Evolutionary conservation across 2,329 filamentous ascomycete species (phyloP).

Genomic region (Pyricularia sp.): DNA sequence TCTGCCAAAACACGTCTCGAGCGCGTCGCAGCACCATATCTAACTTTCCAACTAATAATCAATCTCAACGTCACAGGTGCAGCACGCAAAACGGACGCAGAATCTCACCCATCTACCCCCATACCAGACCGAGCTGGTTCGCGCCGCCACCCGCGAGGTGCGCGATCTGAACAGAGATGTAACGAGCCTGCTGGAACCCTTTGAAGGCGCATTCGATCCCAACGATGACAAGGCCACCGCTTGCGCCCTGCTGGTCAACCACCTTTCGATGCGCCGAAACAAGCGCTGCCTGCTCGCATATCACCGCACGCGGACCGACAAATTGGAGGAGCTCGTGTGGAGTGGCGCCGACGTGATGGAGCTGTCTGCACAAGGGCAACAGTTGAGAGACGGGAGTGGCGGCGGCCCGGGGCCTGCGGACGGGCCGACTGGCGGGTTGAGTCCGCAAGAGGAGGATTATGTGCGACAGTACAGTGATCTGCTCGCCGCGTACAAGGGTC

Average conservation of each 20-base stretch:
- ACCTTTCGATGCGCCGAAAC: conserved; percentile 90
- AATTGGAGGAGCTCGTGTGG: conserved; percentile 92
- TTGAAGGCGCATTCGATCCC: conserved; percentile 78
- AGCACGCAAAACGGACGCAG: conserved; percentile 92
- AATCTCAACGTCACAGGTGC: conserved; percentile 48
- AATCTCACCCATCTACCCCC: conserved; percentile 77
- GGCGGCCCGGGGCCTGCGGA: conserved; percentile 29
- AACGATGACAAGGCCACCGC: conserved; percentile 73
- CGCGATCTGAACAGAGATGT: conserved; percentile 88
- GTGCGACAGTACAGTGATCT: conserved; percentile 86
- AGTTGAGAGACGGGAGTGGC: conserved; percentile 30
- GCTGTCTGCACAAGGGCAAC: conserved; percentile 40
- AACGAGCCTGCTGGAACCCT: conserved; percentile 67
- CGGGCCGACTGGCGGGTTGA: conserved; percentile 63
- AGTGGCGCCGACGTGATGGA: conserved; percentile 77
- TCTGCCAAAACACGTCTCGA: background rate
- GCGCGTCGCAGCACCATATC: background rate
- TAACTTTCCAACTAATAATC: background rate
- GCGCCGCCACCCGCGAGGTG: conserved; percentile 80
- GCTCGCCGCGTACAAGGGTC: conserved; percentile 91
- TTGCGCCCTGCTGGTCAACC: conserved; percentile 83
- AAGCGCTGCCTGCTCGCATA: conserved; percentile 94
- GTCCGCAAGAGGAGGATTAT: conserved; percentile 95
- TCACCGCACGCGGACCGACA: conserved; percentile 81
- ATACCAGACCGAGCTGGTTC: conserved; percentile 87